A percentile compares a stretch with the other conserved stretches of the same genome.
Conservation (phyloP, 2,329 filamentous ascomycete genomes). For the Taxawa tesnikishii region DNA sequence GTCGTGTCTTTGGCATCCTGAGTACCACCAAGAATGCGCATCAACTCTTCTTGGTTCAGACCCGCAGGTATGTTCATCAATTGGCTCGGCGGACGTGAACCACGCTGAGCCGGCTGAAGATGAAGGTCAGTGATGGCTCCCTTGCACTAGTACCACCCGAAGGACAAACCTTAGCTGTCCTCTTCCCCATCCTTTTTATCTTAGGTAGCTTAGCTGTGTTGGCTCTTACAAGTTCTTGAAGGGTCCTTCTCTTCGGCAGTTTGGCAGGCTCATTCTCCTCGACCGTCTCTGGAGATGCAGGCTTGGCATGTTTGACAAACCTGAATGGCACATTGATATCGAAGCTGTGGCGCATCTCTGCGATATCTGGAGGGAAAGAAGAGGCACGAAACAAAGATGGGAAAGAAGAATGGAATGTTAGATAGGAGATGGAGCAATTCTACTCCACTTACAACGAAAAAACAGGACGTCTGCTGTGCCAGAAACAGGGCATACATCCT, state of each 20-base stretch:
- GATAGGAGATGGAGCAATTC: no score
- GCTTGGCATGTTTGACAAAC: not conserved
- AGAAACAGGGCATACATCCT: no score
- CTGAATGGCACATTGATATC: not conserved
- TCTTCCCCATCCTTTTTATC: constrained; percentile 1
- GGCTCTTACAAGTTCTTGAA: constrained; percentile 1
- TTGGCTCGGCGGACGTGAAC: not conserved
- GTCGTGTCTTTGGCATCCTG: not conserved
- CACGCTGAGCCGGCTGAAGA: not conserved
- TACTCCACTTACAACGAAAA: no score
- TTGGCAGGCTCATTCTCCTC: no score
- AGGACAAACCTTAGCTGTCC: constrained; percentile 3
- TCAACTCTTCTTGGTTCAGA: not conserved
- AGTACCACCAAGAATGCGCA: not conserved
- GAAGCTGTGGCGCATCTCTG: not conserved
- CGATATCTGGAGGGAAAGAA: not conserved
- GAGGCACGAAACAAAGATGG: not conserved
- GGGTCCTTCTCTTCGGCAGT: constrained; percentile 3
- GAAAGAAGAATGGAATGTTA: not conserved
- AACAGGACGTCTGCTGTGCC: no score
- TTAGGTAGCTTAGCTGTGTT: not conserved
- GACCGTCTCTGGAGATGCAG: not conserved
- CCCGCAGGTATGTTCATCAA: not conserved
- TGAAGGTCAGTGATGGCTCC: not conserved
- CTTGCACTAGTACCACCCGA: not conserved